phyloP scores from a whole-genome alignment of 2,329 filamentous ascomycete species.

The Lasiodiplodia sp. region DNA sequence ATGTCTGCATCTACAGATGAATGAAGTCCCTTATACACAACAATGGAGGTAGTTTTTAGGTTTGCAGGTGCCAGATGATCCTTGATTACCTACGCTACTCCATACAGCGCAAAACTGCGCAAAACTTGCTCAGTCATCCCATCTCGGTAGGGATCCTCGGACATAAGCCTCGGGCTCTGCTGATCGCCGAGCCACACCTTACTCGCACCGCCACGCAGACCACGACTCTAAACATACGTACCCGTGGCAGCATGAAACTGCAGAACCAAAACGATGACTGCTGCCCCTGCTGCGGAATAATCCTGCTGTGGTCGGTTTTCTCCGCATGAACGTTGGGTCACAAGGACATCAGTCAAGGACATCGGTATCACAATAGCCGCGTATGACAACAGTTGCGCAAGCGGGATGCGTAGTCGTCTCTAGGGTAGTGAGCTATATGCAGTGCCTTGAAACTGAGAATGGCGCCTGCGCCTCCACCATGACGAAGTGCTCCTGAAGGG shows the following conservation, averaged over 20 bases:
- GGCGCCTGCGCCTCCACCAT: too few species aligned
- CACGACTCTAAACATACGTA: neutral
- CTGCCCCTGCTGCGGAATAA: neutral
- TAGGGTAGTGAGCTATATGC: too few species aligned
- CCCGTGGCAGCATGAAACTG: neutral
- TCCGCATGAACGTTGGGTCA: neutral
- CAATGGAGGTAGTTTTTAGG: neutral
- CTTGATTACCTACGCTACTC: neutral
- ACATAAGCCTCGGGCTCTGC: neutral
- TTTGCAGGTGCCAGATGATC: neutral
- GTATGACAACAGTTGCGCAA: neutral
- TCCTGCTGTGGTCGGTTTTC: neutral
- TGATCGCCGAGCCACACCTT: neutral
- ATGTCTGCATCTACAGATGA: neutral
- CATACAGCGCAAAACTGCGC: neutral
- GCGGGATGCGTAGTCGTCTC: too few species aligned
- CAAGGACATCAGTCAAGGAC: neutral
- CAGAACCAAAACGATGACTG: neutral
- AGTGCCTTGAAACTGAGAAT: too few species aligned
- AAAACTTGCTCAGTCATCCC: neutral
- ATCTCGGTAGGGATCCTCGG: neutral
- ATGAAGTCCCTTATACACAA: too few species aligned
- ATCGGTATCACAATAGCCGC: neutral
- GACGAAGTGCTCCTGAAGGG: too few species aligned
- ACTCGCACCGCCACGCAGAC: neutral